phyloP scores from a whole-genome alignment of 1,139 yeast species.

The Geotrichum histeridarum region DNA sequence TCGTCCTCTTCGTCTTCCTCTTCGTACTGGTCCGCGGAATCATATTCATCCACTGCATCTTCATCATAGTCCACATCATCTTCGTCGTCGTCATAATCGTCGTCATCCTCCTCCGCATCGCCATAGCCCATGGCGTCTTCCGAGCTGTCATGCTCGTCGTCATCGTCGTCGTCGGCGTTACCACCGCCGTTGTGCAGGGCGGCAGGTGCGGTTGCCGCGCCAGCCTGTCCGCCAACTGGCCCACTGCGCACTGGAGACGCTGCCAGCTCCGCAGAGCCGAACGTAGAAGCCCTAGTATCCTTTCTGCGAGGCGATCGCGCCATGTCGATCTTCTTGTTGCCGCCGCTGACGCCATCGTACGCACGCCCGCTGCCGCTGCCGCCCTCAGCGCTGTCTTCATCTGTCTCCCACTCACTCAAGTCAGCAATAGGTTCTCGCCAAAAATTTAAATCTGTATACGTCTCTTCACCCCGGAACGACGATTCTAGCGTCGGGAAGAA shows the following conservation, averaged over 20 bases:
- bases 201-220: neutral
- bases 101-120: constrained; percentile 23
- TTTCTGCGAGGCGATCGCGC: constrained; percentile 13
- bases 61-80: constrained; percentile 21
- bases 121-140: constrained; percentile 26
- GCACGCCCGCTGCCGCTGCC: constrained; percentile 17
- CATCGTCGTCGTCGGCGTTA: constrained; percentile 8
- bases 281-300: neutral
- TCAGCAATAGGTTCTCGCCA: constrained; percentile 83
- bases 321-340: constrained; percentile 16
- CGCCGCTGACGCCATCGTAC: constrained; percentile 6
- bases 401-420: constrained; percentile 50
- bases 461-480: constrained; percentile 40
- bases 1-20: constrained; percentile 10
- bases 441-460: constrained; percentile 78
- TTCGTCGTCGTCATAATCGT: constrained; percentile 17
- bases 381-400: constrained; percentile 29
- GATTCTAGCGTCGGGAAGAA: constrained; percentile 73
- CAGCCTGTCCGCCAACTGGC: no score
- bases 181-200: constrained; percentile 3
- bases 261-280: neutral
- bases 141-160: constrained; percentile 21
- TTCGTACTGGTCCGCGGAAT: constrained; percentile 23
- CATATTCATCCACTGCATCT: constrained; percentile 25
- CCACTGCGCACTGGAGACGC: neutral